Evolutionary conservation across 2,329 filamentous ascomycete genomes (phyloP).

Genomic region (Immersiporthe knoxdaviesiana): DNA sequence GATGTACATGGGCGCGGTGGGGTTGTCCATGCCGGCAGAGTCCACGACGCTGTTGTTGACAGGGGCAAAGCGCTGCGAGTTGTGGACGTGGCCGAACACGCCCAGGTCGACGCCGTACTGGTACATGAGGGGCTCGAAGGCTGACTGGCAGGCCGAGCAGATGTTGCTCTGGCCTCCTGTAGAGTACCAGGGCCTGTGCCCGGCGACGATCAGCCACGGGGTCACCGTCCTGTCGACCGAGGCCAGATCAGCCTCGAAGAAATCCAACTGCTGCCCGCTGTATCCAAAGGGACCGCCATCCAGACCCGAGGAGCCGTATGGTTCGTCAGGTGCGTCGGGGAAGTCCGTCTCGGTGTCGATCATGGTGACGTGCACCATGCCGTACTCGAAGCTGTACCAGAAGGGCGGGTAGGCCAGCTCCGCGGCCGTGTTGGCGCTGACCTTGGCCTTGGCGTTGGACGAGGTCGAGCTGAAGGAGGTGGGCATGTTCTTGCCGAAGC

Average conservation of each 20-base stretch:
- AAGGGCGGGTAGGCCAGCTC: conserved; percentile 55
- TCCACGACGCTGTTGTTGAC: conserved; percentile 43
- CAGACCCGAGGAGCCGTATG: conserved; percentile 45
- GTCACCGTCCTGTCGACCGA: conserved; percentile 59
- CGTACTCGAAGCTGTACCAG: conserved; percentile 65
- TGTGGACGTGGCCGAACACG: conserved; percentile 62
- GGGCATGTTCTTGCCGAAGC: conserved; percentile 58
- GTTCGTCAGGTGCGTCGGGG: conserved; percentile 49
- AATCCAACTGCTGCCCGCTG: conserved; percentile 54
- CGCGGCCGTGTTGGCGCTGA: conserved; percentile 49
- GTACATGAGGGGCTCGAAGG: conserved; percentile 59
- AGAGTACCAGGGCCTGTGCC: conserved; percentile 53
- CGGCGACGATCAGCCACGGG: conserved; percentile 53
- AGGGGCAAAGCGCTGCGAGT: conserved; percentile 57
- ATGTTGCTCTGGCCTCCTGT: conserved; percentile 35
- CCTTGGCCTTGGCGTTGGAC: conserved; percentile 43
- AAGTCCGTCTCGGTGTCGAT: conserved; percentile 63
- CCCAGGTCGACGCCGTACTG: conserved; percentile 60
- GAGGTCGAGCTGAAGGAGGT: conserved; percentile 55
- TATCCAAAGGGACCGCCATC: conserved; percentile 54
- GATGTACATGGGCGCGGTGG: conserved; percentile 55
- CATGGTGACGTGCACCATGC: conserved; percentile 58
- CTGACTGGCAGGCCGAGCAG: conserved; percentile 52
- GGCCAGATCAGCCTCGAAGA: conserved; percentile 58
- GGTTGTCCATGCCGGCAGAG: conserved; percentile 43